Evolutionary conservation across 768 basidiomycete genomes (phyloP).

Genomic region (Suillus americanus): DNA sequence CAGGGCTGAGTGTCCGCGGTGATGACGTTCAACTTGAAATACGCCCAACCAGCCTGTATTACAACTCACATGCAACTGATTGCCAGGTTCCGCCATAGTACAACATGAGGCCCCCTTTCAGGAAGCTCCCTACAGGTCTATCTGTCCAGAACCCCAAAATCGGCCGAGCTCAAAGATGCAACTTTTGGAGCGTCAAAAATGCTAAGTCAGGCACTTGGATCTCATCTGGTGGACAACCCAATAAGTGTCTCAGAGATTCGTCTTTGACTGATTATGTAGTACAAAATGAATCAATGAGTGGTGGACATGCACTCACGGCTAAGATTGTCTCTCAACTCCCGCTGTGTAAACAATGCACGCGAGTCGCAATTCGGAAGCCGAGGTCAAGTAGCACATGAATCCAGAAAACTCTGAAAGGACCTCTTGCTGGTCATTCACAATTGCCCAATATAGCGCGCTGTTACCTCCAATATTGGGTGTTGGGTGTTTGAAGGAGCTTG

Average conservation of each 20-base stretch:
- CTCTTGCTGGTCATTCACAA: neutral
- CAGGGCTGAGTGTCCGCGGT: neutral
- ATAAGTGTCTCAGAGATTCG: neutral
- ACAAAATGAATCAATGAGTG: neutral
- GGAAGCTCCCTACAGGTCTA: too few species aligned
- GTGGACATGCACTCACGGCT: neutral
- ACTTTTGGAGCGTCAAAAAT: too few species aligned
- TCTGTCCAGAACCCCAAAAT: too few species aligned
- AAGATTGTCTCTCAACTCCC: neutral
- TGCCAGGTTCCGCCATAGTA: neutral
- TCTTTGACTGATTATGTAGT: neutral
- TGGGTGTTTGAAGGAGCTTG: too few species aligned
- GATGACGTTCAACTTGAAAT: neutral
- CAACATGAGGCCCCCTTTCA: too few species aligned
- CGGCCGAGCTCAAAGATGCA: too few species aligned
- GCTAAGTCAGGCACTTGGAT: neutral
- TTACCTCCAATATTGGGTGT: too few species aligned
- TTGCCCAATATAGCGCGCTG: too few species aligned
- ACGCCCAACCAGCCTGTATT: too few species aligned
- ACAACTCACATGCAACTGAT: neutral
- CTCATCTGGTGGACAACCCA: neutral
- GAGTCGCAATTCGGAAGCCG: neutral
- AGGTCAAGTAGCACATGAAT: neutral
- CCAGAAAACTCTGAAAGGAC: neutral
- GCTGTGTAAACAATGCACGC: neutral